Base-by-base conservation (phyloP, 805 yeast genomes). In the Myxozyma neotropica region DNA sequence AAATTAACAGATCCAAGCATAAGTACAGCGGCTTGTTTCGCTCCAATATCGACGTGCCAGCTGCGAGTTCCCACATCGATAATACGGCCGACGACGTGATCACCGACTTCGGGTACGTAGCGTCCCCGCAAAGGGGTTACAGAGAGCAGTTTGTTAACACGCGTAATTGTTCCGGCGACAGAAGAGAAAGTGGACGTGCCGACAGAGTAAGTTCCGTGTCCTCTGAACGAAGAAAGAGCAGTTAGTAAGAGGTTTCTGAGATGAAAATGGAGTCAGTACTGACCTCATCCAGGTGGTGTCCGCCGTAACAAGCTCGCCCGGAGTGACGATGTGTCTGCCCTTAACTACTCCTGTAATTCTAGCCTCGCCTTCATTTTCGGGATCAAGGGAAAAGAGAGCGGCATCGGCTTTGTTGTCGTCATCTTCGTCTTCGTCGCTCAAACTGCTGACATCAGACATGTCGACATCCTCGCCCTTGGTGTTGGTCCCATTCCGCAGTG, bases 11-110 rank as follows among this genome's bases (percentile, higher is more conserved):
- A 89, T 12, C 99, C 99, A 58, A 95, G 80, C 90, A 89, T 87
- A 62, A 94, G 76, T 0, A 89, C 86, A 0, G 97, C 98, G 71
- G 91, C 93, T 70, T 89, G 96, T 69, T 85, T 87, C n/a, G 90
- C 89, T 29, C 98, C 98, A 64, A 94, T 90, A 68, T 93, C 97
- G 15, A 94, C 98, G 71, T 87, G 90, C 99, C 99, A 94, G 68
- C 98, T 79, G 71, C 87, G 89, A 64, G 87, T 88, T 0, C 96
- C 96, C 4, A 93, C 97, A 69, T 94, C 98, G 1, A 94, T 86
- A 66, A 94, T 87, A 63, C 99, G 79, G 1, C 99, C 99, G 23
- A 94, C 86, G 23, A 94, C 80, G 73, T 94, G 98, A 72, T 94
- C 99, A 65, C 99, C 99, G 1, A 96, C 90, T 65, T 91, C 97